Evolutionary conservation across 2,329 filamentous ascomycete genomes (phyloP).

Genomic region (Phaeoacremonium minimum): DNA sequence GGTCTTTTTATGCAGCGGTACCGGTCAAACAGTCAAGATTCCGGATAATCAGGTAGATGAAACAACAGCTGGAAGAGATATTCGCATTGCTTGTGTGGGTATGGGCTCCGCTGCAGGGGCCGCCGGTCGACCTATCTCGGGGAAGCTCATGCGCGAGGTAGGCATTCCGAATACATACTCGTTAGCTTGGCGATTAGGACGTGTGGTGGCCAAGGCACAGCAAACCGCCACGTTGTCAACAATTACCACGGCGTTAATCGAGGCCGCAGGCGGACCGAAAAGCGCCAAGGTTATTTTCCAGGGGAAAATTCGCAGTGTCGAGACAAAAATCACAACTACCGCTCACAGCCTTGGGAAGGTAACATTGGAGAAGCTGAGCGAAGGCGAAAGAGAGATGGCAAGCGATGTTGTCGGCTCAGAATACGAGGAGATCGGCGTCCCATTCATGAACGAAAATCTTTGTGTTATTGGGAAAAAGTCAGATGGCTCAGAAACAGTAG

Average conservation of each 20-base stretch:
- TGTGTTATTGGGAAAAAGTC: neutral
- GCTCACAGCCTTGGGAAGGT: conserved; percentile 36
- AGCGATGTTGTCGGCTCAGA: neutral
- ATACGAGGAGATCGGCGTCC: conserved; percentile 17
- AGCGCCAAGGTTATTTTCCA: conserved; percentile 43
- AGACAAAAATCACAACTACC: conserved; percentile 37
- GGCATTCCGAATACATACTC: conserved; percentile 30
- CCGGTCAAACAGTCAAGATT: conserved; percentile 14
- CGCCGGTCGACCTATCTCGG: conserved; percentile 19
- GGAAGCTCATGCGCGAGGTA: conserved; percentile 30
- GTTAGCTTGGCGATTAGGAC: conserved; percentile 39
- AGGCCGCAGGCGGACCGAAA: conserved; percentile 41
- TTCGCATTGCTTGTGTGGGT: conserved; percentile 19
- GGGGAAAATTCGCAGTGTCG: conserved; percentile 49
- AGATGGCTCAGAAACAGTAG: neutral
- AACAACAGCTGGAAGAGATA: conserved; percentile 14
- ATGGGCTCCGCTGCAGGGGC: conserved; percentile 26
- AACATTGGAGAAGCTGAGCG: conserved; percentile 32
- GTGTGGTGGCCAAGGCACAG: conserved; percentile 36
- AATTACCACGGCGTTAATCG: conserved; percentile 41
- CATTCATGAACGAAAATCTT: conserved; percentile 20
- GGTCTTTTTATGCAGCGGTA: conserved; percentile 16
- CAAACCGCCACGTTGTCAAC: conserved; percentile 36
- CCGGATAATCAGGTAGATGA: conserved; percentile 13
- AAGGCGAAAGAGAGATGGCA: conserved; percentile 19